phyloP scores from a whole-genome alignment of 495 filamentous ascomycete genomes.

The Penicillium nucicola region DNA sequence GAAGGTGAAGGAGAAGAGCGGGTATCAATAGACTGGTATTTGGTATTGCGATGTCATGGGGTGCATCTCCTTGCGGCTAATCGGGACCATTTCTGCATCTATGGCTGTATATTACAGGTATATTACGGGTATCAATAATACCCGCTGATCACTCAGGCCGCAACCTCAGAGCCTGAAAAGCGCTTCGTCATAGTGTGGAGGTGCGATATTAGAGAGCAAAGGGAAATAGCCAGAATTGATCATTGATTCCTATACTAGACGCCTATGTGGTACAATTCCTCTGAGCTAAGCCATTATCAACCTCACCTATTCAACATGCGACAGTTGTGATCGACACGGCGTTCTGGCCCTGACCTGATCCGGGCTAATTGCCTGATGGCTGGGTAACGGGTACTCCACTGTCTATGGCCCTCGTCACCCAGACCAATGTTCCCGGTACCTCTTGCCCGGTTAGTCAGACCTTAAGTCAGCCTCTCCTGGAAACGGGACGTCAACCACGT shows the following conservation, averaged over 20 bases:
- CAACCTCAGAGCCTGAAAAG: neutral
- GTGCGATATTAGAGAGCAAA: neutral
- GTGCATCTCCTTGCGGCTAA: neutral
- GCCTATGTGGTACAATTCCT: too few species aligned
- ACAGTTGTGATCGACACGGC: constrained; percentile 11
- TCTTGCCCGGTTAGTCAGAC: constrained; percentile 2
- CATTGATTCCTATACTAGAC: too few species aligned
- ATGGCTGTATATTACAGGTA: neutral
- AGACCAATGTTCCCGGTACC: constrained; percentile 5
- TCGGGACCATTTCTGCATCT: too few species aligned
- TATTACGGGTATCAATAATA: neutral
- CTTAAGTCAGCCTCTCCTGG: constrained; percentile 31
- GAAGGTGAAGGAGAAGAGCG: neutral
- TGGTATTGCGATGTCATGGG: neutral
- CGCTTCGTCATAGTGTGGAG: constrained; percentile 5
- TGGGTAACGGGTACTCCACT: constrained; percentile 13
- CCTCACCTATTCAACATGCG: neutral
- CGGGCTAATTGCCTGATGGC: constrained; percentile 16
- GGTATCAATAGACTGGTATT: constrained; percentile 8
- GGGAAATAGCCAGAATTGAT: too few species aligned
- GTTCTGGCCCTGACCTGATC: constrained; percentile 22
- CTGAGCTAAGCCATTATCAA: too few species aligned
- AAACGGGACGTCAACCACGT: constrained; percentile 20
- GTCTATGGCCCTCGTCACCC: neutral
- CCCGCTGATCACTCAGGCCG: constrained; percentile 1